A percentile compares a stretch with the other conserved stretches of the same genome.
phyloP scores from a whole-genome alignment of 768 basidiomycete species.

The Clavulina sp. region DNA sequence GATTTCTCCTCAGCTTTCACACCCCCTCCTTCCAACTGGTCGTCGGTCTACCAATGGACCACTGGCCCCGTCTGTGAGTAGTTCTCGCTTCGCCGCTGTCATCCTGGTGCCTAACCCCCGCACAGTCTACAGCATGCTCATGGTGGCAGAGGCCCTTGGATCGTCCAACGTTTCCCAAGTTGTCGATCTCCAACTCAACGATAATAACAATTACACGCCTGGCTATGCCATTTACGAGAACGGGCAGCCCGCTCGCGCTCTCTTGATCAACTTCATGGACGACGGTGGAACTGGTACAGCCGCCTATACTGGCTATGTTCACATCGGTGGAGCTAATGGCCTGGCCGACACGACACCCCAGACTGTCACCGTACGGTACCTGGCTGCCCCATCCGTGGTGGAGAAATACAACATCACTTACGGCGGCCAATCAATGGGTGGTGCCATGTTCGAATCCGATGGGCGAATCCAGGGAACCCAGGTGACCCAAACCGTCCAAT shows the following conservation, averaged over 20 bases:
- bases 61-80: constrained; percentile 31
- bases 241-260: constrained; percentile 18
- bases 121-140: constrained; percentile 31
- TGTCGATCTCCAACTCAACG: constrained; percentile 24
- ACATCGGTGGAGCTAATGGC: constrained; percentile 6
- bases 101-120: constrained; percentile 26
- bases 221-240: constrained; percentile 34
- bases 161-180: constrained; percentile 25
- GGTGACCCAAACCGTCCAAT: constrained; percentile 4
- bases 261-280: constrained; percentile 7
- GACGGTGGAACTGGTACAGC: neutral
- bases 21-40: neutral
- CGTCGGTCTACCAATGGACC: constrained; percentile 15
- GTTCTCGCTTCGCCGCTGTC: constrained; percentile 21
- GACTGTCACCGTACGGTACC: constrained; percentile 4
- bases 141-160: constrained; percentile 31
- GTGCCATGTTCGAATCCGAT: constrained; percentile 2
- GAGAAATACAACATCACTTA: constrained; percentile 9
- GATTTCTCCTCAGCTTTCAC: neutral
- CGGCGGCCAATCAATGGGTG: constrained; percentile 10
- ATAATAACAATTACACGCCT: constrained; percentile 27
- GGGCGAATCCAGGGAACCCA: constrained; percentile 1
- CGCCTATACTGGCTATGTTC: constrained; percentile 6
- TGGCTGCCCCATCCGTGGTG: neutral
- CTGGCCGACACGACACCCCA: constrained; percentile 1